Conservation (phyloP, 306 rosid genomes). For the Lathyrus oleraceus region DNA sequence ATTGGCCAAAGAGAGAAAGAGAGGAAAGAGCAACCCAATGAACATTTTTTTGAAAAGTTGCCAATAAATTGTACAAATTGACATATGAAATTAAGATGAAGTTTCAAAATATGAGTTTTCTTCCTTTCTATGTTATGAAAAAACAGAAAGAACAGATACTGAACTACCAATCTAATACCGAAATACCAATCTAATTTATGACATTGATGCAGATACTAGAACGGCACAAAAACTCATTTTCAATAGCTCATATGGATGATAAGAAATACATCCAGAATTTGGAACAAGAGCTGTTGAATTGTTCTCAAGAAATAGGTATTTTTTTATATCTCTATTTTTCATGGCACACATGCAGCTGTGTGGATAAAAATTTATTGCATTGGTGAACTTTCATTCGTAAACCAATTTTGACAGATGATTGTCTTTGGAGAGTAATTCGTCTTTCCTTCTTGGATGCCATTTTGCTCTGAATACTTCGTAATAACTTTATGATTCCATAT, state of each 20-base stretch:
- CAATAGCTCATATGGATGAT: slow-evolving; percentile 57
- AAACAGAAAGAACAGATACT: slow-evolving; percentile 4
- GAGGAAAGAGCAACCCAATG: too few species aligned
- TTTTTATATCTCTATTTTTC: background rate
- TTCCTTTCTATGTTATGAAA: background rate
- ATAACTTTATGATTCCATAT: slow-evolving; percentile 17
- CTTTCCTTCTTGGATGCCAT: slow-evolving; percentile 1
- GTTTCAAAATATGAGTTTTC: background rate
- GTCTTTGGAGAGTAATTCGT: background rate
- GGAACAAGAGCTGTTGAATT: slow-evolving; percentile 75
- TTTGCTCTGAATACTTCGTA: slow-evolving; percentile 20
- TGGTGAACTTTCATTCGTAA: slow-evolving; percentile 25
- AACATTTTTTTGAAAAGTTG: too few species aligned
- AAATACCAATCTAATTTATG: slow-evolving; percentile 36
- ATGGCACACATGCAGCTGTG: background rate
- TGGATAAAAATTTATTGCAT: slow-evolving; percentile 10
- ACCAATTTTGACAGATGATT: slow-evolving; percentile 16
- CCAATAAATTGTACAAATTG: background rate
- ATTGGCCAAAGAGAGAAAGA: too few species aligned
- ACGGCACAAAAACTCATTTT: slow-evolving; percentile 53
- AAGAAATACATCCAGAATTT: slow-evolving; percentile 59
- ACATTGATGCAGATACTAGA: slow-evolving; percentile 60
- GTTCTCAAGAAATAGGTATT: slow-evolving; percentile 88
- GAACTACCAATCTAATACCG: too few species aligned
- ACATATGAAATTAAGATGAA: background rate